phyloP scores from a whole-genome alignment of 164 flowering plant genomes.

The Liquidambar formosana region DNA sequence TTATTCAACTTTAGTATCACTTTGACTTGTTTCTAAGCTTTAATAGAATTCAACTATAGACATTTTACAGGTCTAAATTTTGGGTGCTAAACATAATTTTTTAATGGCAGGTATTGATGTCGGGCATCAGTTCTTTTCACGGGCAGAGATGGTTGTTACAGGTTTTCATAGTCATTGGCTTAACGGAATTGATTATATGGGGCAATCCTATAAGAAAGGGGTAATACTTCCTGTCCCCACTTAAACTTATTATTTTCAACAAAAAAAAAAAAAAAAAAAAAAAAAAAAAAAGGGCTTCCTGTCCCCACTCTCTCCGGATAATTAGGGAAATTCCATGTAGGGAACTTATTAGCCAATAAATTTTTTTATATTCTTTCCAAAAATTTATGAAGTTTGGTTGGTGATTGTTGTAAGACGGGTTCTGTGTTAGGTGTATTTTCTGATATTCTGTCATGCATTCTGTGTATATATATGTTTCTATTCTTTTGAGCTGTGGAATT shows the following conservation, averaged over 20 bases:
- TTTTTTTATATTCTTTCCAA: neutral
- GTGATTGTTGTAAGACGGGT: too few relatives aligned
- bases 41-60: neutral
- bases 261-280: too few relatives aligned
- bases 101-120: conserved; percentile 69
- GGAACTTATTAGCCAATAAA: neutral
- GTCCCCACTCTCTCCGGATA: neutral
- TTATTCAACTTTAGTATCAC: neutral
- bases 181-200: conserved; percentile 88
- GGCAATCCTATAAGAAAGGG: conserved; percentile 31
- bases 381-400: too few relatives aligned
- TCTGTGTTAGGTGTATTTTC: neutral
- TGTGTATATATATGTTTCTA: too few relatives aligned
- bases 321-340: neutral
- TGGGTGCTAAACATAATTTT: conserved; percentile 6
- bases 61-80: neutral
- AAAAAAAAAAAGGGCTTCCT: too few relatives aligned
- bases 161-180: conserved; percentile 93
- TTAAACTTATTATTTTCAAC: too few relatives aligned
- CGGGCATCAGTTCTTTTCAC: conserved; percentile 82
- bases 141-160: conserved; percentile 89
- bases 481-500: too few relatives aligned
- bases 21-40: neutral
- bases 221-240: conserved; percentile 14
- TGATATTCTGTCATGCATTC: neutral